phyloP scores from a whole-genome alignment of 2,329 filamentous ascomycete genomes.

The Ambrosiella xylebori region DNA sequence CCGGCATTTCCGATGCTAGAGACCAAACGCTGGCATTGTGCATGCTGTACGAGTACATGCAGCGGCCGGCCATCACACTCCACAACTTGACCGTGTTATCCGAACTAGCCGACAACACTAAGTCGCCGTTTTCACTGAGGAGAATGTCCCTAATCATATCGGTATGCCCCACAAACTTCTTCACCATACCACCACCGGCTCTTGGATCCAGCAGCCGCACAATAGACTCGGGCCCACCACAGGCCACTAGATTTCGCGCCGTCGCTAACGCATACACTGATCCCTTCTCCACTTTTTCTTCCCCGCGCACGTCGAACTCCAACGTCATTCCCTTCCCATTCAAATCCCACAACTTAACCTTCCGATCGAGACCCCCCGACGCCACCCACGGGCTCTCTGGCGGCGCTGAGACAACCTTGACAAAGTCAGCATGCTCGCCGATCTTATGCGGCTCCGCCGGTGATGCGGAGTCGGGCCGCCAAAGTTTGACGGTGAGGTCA shows the following conservation, averaged over 20 bases:
- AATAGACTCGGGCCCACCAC: constrained; percentile 84
- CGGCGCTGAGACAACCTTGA: constrained; percentile 80
- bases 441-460: constrained; percentile 42
- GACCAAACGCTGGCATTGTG: constrained; percentile 98
- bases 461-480: constrained; percentile 55
- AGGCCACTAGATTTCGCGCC: constrained; percentile 66
- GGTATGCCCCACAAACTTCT: constrained; percentile 91
- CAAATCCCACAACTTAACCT: constrained; percentile 86
- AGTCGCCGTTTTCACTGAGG: constrained; percentile 75
- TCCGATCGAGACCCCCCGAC: constrained; percentile 81
- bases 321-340: constrained; percentile 72
- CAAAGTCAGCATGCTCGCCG: constrained; percentile 87
- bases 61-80: constrained; percentile 87
- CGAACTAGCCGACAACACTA: constrained; percentile 81
- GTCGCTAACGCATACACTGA: constrained; percentile 84
- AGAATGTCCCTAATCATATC: constrained; percentile 86
- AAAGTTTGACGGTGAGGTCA: constrained; percentile 84
- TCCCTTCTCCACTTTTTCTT: constrained; percentile 75
- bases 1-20: constrained; percentile 72
- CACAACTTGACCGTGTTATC: constrained; percentile 97
- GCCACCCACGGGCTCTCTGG: constrained; percentile 59
- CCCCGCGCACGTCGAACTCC: constrained; percentile 68
- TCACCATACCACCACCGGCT: constrained; percentile 77
- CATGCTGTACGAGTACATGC: constrained; percentile 97
- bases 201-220: constrained; percentile 84